Base-by-base conservation (phyloP, 2,329 filamentous ascomycete species). In the Calonectria pauciramosa region DNA sequence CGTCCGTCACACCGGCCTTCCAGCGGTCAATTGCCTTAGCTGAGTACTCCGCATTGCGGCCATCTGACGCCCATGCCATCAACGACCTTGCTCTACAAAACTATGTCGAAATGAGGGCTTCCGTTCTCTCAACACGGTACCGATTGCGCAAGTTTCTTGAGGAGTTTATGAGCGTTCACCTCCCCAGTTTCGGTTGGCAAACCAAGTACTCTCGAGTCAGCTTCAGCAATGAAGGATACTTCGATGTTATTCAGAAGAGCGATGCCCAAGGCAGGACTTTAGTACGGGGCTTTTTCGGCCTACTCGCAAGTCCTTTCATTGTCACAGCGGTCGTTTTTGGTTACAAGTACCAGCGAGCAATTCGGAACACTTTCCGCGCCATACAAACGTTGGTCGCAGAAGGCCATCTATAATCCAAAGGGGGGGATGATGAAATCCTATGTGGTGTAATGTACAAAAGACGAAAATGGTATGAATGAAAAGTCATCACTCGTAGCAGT, bases 151-250 rank as follows among this genome's bases (percentile, higher is more conserved):
- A 99, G 85, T 93, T 89, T 77, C 87, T 98, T 18, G 97, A 99
- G 82, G 97, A 99, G 86, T 91, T 90, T 41, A 87, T 99, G 68
- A 95, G 94, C 68, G 90, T 94, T 18, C 93, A 94, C 80, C 82
- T 97, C 2, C 97, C 97, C 0, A 87, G 89, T 32, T 85, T 96
- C 16, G 97, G 96, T 0, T 98, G 96, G 93, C 92, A 94, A 82
- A 99, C 97, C 2, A 95, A 98, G 86, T 99, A 99, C 83, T 93
- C 94, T 0, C 91, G 96, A 26, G 93, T 99, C 11, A 98, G 96
- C 79, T 99, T 99, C 83, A 95, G 95, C 73, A 98, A 98, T 81
- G 94, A 98, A 86, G 88, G 94, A 26, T 99, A 99, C 84, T 95
- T 94, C 0, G 93, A 97, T 75, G 94, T 99, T 4, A 90, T 95